Evolutionary conservation across 495 filamentous ascomycete genomes (phyloP).

Genomic region (Neurospora sp.): DNA sequence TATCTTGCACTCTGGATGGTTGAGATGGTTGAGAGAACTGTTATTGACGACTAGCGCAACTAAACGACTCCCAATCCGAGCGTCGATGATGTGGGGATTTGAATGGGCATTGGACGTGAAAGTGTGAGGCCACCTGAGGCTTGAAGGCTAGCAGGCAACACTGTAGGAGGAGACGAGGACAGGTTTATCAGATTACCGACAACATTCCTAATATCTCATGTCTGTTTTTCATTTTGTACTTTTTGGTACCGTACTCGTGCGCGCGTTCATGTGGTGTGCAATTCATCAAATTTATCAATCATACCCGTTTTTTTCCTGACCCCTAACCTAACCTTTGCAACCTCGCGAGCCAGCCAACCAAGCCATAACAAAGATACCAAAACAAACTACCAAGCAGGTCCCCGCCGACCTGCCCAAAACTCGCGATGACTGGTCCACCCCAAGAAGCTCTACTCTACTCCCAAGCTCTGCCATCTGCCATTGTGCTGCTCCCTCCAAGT

Average conservation of each 20-base stretch:
- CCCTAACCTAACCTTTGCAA: background rate
- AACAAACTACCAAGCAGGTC: background rate
- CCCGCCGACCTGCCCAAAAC: background rate
- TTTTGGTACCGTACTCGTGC: background rate
- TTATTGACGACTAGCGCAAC: too few species aligned
- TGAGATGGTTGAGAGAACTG: too few species aligned
- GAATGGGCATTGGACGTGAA: too few species aligned
- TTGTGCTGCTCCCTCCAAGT: background rate
- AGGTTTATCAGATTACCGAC: background rate
- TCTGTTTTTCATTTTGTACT: background rate
- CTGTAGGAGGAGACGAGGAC: too few species aligned
- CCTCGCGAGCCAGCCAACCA: background rate
- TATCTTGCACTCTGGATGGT: too few species aligned
- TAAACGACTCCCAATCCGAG: too few species aligned
- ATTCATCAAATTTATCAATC: background rate
- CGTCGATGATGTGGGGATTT: too few species aligned
- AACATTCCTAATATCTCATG: too few species aligned
- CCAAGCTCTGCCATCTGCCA: background rate
- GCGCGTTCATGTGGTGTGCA: background rate
- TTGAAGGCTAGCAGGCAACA: too few species aligned
- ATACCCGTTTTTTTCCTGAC: background rate
- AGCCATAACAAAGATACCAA: background rate
- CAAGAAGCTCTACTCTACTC: background rate
- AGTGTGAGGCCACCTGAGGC: too few species aligned
- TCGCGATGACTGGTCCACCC: background rate